Evolutionary conservation across 2,329 filamentous ascomycete genomes (phyloP).

Genomic region (Claviceps sp.): DNA sequence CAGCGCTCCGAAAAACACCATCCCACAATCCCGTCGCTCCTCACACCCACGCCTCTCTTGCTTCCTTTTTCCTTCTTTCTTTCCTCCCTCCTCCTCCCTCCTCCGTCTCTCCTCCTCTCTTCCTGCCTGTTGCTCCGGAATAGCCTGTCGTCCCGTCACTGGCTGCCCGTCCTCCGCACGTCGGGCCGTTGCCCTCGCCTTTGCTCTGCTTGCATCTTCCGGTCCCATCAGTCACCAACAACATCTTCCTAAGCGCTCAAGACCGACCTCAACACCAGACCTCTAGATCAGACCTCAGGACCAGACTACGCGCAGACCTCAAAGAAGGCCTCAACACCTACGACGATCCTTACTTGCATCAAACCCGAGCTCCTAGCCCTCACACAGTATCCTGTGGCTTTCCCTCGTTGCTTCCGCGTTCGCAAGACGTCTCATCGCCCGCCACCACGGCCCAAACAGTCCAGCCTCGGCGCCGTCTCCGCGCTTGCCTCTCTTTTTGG

Average conservation of each 20-base stretch:
- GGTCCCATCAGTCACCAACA: background rate
- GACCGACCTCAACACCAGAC: background rate
- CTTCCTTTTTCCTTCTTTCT: background rate
- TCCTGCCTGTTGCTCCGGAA: constrained; percentile 1
- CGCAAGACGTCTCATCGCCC: background rate
- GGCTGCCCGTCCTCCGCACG: background rate
- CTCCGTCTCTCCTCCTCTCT: background rate
- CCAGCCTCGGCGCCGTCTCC: background rate
- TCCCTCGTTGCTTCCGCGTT: background rate
- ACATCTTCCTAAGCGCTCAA: background rate
- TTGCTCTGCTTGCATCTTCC: background rate
- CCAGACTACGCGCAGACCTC: no score
- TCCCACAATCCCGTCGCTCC: background rate
- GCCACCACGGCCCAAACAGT: background rate
- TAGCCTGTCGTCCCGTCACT: constrained; percentile 1
- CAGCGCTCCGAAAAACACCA: background rate
- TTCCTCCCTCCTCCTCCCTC: background rate
- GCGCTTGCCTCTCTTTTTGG: constrained; percentile 3
- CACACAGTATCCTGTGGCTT: background rate
- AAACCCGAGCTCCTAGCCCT: background rate
- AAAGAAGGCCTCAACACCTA: background rate
- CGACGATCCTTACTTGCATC: background rate
- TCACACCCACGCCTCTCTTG: background rate
- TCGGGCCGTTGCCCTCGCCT: constrained; percentile 2
- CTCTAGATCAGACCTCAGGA: no score